Percentiles rank a stretch among this genome's conserved stretches.
Evolutionary conservation across 1,139 yeast species (phyloP).

Genomic region (Magnusiomyces clavatus): DNA sequence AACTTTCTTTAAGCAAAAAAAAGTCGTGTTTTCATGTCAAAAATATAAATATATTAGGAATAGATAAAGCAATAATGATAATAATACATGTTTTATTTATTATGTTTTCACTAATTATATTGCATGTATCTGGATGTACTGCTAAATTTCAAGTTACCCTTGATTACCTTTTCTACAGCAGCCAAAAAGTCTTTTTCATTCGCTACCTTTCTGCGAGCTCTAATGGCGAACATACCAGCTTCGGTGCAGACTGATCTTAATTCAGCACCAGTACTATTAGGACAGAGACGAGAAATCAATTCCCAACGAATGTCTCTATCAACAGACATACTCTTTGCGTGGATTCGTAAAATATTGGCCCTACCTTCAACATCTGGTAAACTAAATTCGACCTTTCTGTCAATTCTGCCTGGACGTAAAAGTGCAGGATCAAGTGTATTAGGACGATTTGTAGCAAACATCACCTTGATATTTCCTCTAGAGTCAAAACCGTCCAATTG

Average conservation of each 20-base stretch:
- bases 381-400: constrained; percentile 94
- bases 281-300: constrained; percentile 90
- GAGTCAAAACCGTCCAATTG: constrained; percentile 98
- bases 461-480: constrained; percentile 95
- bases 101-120: constrained; percentile 51
- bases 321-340: constrained; percentile 91
- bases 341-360: constrained; percentile 94
- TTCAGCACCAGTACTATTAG: constrained; percentile 98
- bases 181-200: constrained; percentile 94
- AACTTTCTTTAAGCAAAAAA: too few species aligned
- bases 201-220: constrained; percentile 97
- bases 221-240: constrained; percentile 98
- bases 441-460: constrained; percentile 98
- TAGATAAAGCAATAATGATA: background rate
- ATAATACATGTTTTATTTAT: background rate
- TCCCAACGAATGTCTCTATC: constrained; percentile 98
- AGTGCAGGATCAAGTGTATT: constrained; percentile 96
- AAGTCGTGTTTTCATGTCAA: too few species aligned
- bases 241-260: constrained; percentile 93
- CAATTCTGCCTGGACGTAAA: constrained; percentile 96
- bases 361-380: constrained; percentile 96
- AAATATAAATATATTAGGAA: too few species aligned
- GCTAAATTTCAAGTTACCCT: constrained; percentile 96
- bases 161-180: constrained; percentile 96
- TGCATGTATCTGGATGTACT: constrained; percentile 98